A percentile compares a stretch with the other conserved stretches of the same genome.
phyloP scores from a whole-genome alignment of 116 monocot genomes.

The Phalaenopsis hybrid region DNA sequence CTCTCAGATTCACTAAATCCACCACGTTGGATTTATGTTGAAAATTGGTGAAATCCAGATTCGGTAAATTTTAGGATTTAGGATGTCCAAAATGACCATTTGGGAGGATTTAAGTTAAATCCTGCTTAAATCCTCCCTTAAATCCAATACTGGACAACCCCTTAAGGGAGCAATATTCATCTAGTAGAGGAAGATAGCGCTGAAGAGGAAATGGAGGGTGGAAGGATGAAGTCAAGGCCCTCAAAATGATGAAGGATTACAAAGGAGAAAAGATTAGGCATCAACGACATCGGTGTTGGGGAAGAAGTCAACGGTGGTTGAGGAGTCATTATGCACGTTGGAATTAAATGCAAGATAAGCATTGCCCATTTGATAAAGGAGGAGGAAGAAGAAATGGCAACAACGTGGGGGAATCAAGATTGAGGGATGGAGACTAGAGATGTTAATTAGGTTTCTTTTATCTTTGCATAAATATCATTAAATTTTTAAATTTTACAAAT shows the following conservation, averaged over 20 bases:
- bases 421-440: neutral
- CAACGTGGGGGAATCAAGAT: neutral
- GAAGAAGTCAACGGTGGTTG: neutral
- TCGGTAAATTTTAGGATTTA: no score
- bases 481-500: neutral
- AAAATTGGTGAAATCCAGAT: no score
- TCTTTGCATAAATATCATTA: neutral
- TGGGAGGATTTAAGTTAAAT: no score
- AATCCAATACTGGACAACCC: neutral
- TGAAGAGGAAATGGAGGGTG: neutral
- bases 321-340: neutral
- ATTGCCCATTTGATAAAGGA: neutral
- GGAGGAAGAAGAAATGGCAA: neutral
- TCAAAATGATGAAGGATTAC: neutral
- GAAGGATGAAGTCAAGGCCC: neutral
- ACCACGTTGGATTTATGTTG: no score
- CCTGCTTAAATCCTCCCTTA: no score
- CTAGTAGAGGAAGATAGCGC: neutral
- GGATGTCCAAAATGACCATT: no score
- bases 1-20: no score
- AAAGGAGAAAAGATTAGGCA: neutral
- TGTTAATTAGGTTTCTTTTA: neutral
- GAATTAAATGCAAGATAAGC: neutral
- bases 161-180: neutral
- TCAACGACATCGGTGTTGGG: neutral